Percentiles rank a stretch among this genome's conserved stretches.
phyloP scores from a whole-genome alignment of 73 alveolate genomes.

The Paramecium caudatum region DNA sequence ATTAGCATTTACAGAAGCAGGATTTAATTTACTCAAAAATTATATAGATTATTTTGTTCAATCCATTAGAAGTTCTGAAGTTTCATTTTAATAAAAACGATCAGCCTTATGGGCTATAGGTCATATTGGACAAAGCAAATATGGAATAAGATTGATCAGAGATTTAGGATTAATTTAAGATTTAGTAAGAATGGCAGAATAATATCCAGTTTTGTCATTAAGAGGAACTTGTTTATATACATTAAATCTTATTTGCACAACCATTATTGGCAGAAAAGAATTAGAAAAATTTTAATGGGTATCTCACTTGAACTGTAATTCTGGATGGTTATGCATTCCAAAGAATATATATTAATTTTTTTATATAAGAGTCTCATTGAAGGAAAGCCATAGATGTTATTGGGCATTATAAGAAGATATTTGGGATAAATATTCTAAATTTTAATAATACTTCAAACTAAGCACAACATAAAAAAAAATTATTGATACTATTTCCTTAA shows the following conservation, averaged over 20 bases:
- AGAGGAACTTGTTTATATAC: slow-evolving; percentile 65
- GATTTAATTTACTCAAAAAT: slow-evolving; percentile 37
- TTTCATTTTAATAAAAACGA: not conserved
- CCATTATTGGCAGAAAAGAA: slow-evolving; percentile 51
- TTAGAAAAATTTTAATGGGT: slow-evolving; percentile 42
- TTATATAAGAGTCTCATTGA: slow-evolving; percentile 52
- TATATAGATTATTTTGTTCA: slow-evolving; percentile 53
- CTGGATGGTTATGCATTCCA: slow-evolving; percentile 70
- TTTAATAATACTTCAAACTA: slow-evolving; percentile 5
- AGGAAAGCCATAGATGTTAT: slow-evolving; percentile 60
- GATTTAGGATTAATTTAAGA: slow-evolving; percentile 46
- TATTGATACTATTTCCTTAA: slow-evolving; percentile 42
- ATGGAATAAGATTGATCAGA: slow-evolving; percentile 45
- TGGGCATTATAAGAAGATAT: slow-evolving; percentile 63
- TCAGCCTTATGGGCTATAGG: slow-evolving; percentile 65
- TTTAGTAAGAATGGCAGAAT: slow-evolving; percentile 60
- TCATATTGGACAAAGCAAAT: slow-evolving; percentile 44
- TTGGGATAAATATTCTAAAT: slow-evolving; percentile 54
- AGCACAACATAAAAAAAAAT: not conserved
- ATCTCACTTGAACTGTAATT: slow-evolving; percentile 58
- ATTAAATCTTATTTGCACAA: slow-evolving; percentile 47
- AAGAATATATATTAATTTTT: slow-evolving; percentile 48
- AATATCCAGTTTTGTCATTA: slow-evolving; percentile 57
- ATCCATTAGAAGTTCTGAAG: not conserved
- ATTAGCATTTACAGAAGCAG: slow-evolving; percentile 50